Evolutionary conservation across 192 early-diverging fungal genomes (phyloP), one percentile per base, ranked within the genome.

Genomic region (Coemansia nantahalensis): DNA sequence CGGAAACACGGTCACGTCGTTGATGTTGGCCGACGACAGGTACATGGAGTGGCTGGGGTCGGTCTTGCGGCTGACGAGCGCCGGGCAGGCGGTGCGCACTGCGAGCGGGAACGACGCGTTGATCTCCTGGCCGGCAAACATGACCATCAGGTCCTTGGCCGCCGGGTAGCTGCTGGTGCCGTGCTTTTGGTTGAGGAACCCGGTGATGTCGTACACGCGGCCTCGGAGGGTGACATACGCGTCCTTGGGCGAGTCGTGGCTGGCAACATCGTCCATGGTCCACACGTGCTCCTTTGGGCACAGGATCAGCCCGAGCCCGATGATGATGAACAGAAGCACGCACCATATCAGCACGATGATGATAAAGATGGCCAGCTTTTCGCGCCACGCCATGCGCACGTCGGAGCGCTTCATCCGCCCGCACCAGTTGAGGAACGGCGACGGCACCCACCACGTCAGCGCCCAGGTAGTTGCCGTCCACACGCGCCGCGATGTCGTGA

Each of bases 331-430:
- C 33, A 95, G 79, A 22, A 93, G 79, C n/a, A 81, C 54, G 17
- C 68, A 83, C 39, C 90, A 94, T 46, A 91, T 77, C 16, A 92
- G 68, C 48, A 89, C 83, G 35, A 98, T 94, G 55, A 96, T 62
- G 18, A 91, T 71, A 71, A 90, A 93, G 16, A 98, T 79, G 0
- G 86, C 82, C 13, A 90, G 77, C 64, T 98, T 98, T 71, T 98
- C 95, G 26, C 94, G 79, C 92, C 92, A 97, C 13, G 94, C 94
- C 92, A 94, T 94, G 33, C 83, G 89, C 37, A 97, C 83, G 65
- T 97, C 92, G 28, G 87, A 77, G 23, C 92, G 83, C 62, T 85
- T 88, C 91, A 97, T 92, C 38, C 85, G 71, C 24, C 69, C 69
- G 32, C 61, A 62, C 62, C 62, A 73, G 32, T 49, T 65, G 33